phyloP scores from a whole-genome alignment of 140 eudicot species.

The Cichorium intybus region DNA sequence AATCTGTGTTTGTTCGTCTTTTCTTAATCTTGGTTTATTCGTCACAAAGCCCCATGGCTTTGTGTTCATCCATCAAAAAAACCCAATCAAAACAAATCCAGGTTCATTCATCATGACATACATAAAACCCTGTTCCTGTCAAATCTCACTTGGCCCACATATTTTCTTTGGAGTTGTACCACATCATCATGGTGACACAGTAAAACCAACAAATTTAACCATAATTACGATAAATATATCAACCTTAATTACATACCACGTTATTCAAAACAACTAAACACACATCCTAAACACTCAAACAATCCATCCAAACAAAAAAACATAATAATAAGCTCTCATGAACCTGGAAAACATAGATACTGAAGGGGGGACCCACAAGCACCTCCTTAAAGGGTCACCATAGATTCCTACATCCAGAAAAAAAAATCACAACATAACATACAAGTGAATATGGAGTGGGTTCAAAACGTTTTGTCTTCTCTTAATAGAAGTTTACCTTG shows the following conservation, averaged over 20 bases:
- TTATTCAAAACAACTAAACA: neutral
- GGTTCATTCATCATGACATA: no score
- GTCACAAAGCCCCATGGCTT: no score
- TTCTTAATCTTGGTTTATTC: no score
- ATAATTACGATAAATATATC: neutral
- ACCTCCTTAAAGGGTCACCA: neutral
- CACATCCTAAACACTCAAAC: neutral
- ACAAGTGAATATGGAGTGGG: no score
- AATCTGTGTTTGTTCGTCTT: no score
- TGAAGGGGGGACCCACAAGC: neutral
- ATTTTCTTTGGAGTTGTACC: neutral
- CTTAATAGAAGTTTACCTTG: constrained; percentile 27
- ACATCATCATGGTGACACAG: neutral
- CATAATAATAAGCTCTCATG: neutral
- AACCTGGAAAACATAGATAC: constrained; percentile 1
- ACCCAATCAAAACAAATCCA: no score
- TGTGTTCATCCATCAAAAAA: no score
- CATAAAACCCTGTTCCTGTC: no score
- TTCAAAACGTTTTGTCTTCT: no score
- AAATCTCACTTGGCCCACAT: constrained; percentile 11
- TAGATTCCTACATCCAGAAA: constrained; percentile 12
- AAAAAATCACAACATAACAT: no score
- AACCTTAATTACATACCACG: constrained; percentile 7
- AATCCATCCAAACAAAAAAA: neutral
- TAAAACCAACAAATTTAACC: neutral